Conservation (phyloP, 1,284 basidiomycete genomes). For the Cryptococcus floricola region DNA sequence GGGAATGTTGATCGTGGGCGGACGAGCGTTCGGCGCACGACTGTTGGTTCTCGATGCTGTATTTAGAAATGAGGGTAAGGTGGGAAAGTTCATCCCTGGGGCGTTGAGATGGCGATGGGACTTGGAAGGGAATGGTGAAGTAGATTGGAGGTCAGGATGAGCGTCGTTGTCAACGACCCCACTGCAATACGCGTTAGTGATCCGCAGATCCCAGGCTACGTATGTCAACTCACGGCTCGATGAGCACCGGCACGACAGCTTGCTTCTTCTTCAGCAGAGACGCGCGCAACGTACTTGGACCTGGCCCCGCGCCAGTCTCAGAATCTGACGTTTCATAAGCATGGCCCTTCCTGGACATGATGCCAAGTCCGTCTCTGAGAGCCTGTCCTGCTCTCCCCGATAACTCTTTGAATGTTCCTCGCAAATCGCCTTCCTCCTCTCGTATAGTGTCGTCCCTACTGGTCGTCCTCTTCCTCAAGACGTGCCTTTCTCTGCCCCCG, state of each 20-base stretch:
- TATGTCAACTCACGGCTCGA: conserved; percentile 32
- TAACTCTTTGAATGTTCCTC: conserved; percentile 33
- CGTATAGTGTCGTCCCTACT: conserved; percentile 15
- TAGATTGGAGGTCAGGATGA: neutral
- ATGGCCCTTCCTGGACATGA: conserved; percentile 25
- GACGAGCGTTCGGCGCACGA: conserved; percentile 16
- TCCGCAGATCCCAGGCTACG: too few species aligned
- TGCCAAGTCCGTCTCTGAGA: conserved; percentile 32
- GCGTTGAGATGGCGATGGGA: neutral
- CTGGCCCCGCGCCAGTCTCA: conserved; percentile 25
- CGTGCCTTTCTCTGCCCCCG: conserved; percentile 3
- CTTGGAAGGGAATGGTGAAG: conserved; percentile 5
- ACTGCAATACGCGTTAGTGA: neutral
- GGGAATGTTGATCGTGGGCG: conserved; percentile 25
- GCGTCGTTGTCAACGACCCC: neutral
- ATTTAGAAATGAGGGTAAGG: neutral
- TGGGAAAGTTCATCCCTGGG: neutral
- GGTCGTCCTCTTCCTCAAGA: conserved; percentile 13
- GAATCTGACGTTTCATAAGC: conserved; percentile 42
- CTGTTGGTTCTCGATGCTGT: neutral
- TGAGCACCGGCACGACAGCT: conserved; percentile 30
- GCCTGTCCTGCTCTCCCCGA: conserved; percentile 32
- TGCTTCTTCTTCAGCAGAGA: conserved; percentile 18
- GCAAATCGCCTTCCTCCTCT: conserved; percentile 17
- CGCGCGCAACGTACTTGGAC: conserved; percentile 17